Base-by-base conservation (phyloP, 805 yeast genomes). In the Sugiyamaella boreocaroliniensis region DNA sequence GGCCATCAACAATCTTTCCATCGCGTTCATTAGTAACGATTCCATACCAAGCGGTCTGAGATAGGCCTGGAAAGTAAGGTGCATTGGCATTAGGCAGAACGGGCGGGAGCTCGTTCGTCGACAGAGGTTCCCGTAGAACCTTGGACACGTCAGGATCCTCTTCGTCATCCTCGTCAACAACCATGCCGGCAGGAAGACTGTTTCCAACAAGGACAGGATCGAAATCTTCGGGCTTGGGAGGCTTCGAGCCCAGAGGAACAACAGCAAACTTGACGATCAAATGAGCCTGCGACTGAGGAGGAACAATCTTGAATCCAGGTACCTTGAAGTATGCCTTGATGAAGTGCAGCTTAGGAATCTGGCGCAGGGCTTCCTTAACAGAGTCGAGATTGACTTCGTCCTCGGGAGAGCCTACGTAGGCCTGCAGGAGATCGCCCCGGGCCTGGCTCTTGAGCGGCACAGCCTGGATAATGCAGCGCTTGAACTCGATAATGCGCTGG, bases 231-330 rank as follows among this genome's bases (percentile, higher is more conserved):
- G 53, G 49, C 29, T 45, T 45, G 22, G 67, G 65, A 34, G 56
- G 50, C 42, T 55, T 58, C 34, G 55, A 85, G 41, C 76, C 76
- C 6, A 92, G 82, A 1, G 95, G 86, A 61, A 83, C 82, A 41
- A 89, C 80, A 44, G 87, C 68, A 54, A 86, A 84, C 68, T 90
- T 89, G 20, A 93, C 58, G 29, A 81, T 82, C 54, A 95, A 72
- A 68, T 88, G 90, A 8, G 88, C 82, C 47, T 78, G 77, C 1
- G 97, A 80, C 22, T 78, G 76, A 26, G 96, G 85, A 0, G 89
- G 80, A 29, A 86, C 82, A 29, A 72, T 72, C 14, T 69, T 65
- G 72, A 90, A 97, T 34, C 98, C 98, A 2, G 96, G 92, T 43
- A 92, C 96, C 57, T 78, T 76, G 70, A 89, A 89, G 53, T 79